Evolutionary conservation across 352 stramenopile species (phyloP), one percentile per base, ranked within the genome.

Genomic region (Saprolegnia diclina): DNA sequence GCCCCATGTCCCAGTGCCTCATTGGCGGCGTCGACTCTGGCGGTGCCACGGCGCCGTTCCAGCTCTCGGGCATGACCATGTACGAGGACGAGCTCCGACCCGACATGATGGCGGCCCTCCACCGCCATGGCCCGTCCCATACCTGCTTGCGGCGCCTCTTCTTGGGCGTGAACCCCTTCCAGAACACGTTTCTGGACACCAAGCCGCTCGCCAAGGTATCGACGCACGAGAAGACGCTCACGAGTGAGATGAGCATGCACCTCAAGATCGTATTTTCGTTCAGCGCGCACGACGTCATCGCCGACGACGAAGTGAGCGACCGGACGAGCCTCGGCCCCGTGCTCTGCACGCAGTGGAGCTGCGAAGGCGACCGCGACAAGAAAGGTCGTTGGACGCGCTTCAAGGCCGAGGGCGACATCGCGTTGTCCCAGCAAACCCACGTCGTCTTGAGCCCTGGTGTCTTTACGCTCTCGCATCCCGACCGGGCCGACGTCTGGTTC

Each of bases 201-300:
- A 13, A 52, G 19, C 22, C 64, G 72, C n/a, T 64, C 64, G 1
- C 67, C 84, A 6, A 54, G 74, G 18, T 87, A 81, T 16, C 76
- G 78, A 13, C 65, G 90, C 9, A 54, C 68, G 29, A 67, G 82
- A 1, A 81, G 73, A 0, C 77, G 82, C 13, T 67, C 73, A n/a
- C 21, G 68, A 74, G 10, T 76, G 82, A n/a, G 82, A 73, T 55
- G 89, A 88, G 57, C 56, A 88, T 22, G 35, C 38, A 53, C n/a
- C 18, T 3, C 80, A 92, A 21, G 74, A 38, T 83, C 0, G 78
- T 91, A n/a, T 92, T 94, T 54, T 83, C 79, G 29, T 92, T 92
- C 56, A 87, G 74, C 11, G 84, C 84, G 1, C 69, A 62, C 18
- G 62, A 68, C 22, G 46, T 42, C 35, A 57, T 63, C 32, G 19